Percentiles rank a stretch among this genome's conserved stretches.
These are phyloP conservation scores for Salix viminalis DNA, from an alignment of 345 rosid genomes.

Conservation along the genomic window DNA sequence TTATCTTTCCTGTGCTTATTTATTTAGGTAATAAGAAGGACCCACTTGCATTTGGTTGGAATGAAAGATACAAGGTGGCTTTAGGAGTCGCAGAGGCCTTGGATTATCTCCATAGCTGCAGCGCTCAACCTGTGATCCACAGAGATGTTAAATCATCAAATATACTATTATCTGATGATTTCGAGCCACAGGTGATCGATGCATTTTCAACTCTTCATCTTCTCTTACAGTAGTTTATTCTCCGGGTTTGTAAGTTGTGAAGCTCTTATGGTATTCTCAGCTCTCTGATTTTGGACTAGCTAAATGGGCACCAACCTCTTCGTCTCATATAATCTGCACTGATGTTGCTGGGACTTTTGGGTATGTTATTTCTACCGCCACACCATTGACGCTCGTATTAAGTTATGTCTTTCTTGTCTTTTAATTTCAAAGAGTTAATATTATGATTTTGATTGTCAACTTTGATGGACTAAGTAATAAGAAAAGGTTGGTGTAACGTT, in stretches of 20 bases:
- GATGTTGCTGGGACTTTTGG: conserved; percentile 97
- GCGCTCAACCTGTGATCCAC: conserved; percentile 63
- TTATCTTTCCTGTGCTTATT: neutral
- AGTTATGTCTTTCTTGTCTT: neutral
- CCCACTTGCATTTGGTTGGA: conserved; percentile 57
- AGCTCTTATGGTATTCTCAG: conserved; percentile 31
- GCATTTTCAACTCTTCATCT: neutral
- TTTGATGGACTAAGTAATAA: neutral
- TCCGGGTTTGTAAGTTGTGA: neutral
- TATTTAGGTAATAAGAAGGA: conserved; percentile 60
- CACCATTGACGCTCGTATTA: neutral
- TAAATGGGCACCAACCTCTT: conserved; percentile 49
- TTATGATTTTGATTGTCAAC: neutral
- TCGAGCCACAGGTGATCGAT: conserved; percentile 76
- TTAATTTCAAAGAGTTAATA: neutral
- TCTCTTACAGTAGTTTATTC: neutral
- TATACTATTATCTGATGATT: conserved; percentile 83
- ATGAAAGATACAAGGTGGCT: conserved; percentile 80
- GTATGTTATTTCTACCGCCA: conserved; percentile 33
- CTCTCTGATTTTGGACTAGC: conserved; percentile 98
- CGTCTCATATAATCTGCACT: conserved; percentile 45
- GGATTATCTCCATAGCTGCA: conserved; percentile 61
- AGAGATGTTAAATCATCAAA: conserved; percentile 95
- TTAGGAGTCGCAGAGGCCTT: conserved; percentile 89
- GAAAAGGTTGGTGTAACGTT: neutral